Evolutionary conservation across 345 rosid species (phyloP).

Genomic region (Turnera subulata): DNA sequence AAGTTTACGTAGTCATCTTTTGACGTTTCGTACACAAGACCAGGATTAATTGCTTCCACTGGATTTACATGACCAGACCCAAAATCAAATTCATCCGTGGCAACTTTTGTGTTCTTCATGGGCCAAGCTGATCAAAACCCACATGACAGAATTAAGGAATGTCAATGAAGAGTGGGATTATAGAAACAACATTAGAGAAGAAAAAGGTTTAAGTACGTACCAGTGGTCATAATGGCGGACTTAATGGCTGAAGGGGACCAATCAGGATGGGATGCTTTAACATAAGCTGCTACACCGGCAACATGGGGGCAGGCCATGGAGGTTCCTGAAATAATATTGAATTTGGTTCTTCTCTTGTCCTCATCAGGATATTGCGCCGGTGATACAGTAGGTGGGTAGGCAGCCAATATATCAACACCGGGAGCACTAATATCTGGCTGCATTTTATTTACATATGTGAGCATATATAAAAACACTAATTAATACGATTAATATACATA

Average conservation of each 20-base stretch:
- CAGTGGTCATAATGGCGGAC: neutral
- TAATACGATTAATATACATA: neutral
- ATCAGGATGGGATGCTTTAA: neutral
- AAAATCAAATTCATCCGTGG: constrained; percentile 4
- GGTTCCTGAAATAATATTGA: neutral
- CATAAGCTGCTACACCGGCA: neutral
- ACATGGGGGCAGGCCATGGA: neutral
- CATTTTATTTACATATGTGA: no score
- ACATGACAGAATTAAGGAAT: neutral
- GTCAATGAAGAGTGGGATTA: neutral
- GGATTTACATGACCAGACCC: constrained; percentile 13
- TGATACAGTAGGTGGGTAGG: neutral
- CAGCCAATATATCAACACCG: neutral
- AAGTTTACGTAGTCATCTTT: constrained; percentile 1
- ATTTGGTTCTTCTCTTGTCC: neutral
- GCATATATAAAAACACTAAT: no score
- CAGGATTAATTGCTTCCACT: constrained; percentile 1
- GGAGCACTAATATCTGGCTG: neutral
- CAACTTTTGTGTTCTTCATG: neutral
- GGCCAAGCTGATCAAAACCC: constrained; percentile 1
- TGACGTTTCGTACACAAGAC: neutral
- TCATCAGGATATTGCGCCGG: neutral
- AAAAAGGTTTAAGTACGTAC: neutral
- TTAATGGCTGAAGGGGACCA: neutral
- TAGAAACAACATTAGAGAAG: neutral